These are phyloP conservation scores for Spathaspora boniae DNA, from an alignment of 805 yeast species.

Conservation along the genomic window DNA sequence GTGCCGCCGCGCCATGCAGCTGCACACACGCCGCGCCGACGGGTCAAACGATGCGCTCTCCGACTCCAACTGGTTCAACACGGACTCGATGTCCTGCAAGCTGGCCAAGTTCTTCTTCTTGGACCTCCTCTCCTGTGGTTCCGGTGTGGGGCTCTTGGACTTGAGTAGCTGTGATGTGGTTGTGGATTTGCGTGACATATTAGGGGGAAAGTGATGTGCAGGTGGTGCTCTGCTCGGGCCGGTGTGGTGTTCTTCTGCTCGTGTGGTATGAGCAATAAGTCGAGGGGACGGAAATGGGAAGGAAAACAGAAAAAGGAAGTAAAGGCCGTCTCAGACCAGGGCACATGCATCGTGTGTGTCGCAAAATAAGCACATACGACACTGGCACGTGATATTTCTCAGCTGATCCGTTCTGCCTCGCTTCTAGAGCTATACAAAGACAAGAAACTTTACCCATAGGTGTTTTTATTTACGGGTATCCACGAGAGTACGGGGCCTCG, in stretches of 20 bases:
- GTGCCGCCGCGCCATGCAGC: slow-evolving; percentile 85
- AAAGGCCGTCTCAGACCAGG: neutral
- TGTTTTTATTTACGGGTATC: too few species aligned
- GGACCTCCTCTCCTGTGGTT: slow-evolving; percentile 22
- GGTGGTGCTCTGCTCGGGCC: too few species aligned
- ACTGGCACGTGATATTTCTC: too few species aligned
- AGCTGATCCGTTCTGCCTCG: too few species aligned
- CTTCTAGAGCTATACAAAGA: too few species aligned
- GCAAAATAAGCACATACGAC: neutral
- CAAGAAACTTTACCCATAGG: too few species aligned
- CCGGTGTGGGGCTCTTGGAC: slow-evolving; percentile 18
- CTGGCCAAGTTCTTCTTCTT: slow-evolving; percentile 51
- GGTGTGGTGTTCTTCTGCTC: slow-evolving; percentile 1
- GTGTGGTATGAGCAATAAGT: neutral
- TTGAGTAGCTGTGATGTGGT: slow-evolving; percentile 50
- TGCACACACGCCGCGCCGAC: slow-evolving; percentile 43
- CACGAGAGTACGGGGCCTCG: too few species aligned
- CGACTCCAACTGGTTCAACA: slow-evolving; percentile 49
- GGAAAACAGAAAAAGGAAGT: neutral
- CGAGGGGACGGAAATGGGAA: neutral
- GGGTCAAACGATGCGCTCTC: slow-evolving; percentile 8
- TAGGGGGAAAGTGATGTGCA: too few species aligned
- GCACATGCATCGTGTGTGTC: neutral
- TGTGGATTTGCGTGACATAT: slow-evolving; percentile 27
- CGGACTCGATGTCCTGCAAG: slow-evolving; percentile 63